These are phyloP conservation scores for Jamesozyma jinghongensis DNA, from an alignment of 805 yeast genomes.

Conservation along the genomic window DNA sequence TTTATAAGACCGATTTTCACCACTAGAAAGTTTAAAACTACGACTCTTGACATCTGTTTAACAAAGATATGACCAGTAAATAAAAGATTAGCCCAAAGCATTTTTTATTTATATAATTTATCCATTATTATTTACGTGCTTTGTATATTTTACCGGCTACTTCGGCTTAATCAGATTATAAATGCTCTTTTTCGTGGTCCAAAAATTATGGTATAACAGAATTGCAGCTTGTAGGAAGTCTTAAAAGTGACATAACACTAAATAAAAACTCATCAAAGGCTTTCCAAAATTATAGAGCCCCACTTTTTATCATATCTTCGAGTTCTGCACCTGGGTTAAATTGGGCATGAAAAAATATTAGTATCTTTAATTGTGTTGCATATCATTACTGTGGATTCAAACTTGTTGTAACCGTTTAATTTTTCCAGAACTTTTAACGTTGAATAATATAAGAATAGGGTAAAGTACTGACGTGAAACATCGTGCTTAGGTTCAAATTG, in stretches of 20 bases:
- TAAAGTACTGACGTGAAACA: constrained; percentile 11
- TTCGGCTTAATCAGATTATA: too few species aligned
- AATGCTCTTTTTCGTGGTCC: too few species aligned
- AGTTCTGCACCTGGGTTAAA: constrained; percentile 3
- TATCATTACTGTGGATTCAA: constrained; percentile 8
- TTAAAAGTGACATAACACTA: neutral
- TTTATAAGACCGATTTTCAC: too few species aligned
- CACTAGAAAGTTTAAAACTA: too few species aligned
- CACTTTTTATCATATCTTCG: constrained; percentile 8
- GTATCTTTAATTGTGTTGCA: constrained; percentile 12
- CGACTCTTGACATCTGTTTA: too few species aligned
- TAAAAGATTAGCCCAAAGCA: too few species aligned
- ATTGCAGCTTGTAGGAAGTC: neutral
- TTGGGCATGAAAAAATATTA: constrained; percentile 8
- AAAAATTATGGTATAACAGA: neutral
- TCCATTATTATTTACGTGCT: too few species aligned
- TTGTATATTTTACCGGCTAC: too few species aligned
- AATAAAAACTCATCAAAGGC: constrained; percentile 14
- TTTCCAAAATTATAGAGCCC: constrained; percentile 24
- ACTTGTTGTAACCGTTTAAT: constrained; percentile 10
- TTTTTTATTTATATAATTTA: too few species aligned
- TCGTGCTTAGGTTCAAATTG: neutral
- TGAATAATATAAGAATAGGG: constrained; percentile 10
- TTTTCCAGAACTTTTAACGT: constrained; percentile 17
- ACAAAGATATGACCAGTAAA: too few species aligned